phyloP scores from a whole-genome alignment of 177 flowering plant genomes.

The Vitis hybrid region DNA sequence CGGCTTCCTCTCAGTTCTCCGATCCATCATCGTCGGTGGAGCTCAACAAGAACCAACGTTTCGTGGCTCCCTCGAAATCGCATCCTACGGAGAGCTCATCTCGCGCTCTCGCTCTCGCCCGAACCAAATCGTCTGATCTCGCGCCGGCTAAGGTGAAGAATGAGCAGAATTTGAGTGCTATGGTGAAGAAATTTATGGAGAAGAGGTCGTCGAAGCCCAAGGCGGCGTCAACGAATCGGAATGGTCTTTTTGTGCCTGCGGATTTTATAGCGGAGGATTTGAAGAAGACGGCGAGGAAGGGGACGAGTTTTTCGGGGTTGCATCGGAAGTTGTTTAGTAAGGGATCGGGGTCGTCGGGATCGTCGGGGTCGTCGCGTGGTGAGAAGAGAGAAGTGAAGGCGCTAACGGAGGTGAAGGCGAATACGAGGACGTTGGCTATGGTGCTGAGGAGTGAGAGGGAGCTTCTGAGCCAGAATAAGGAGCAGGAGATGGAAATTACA shows the following conservation, averaged over 20 bases:
- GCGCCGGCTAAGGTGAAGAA: constrained; percentile 26
- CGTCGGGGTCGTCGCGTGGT: constrained; percentile 16
- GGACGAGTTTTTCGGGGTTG: constrained; percentile 42
- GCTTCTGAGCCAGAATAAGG: constrained; percentile 70
- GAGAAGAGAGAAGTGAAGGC: constrained; percentile 51
- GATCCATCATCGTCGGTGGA: constrained; percentile 49
- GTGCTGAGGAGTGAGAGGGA: constrained; percentile 96
- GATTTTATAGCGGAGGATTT: constrained; percentile 68
- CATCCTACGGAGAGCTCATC: constrained; percentile 23
- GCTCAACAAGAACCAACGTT: constrained; percentile 25
- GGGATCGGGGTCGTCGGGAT: constrained; percentile 22
- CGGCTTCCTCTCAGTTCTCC: constrained; percentile 44
- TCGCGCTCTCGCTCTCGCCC: constrained; percentile 32
- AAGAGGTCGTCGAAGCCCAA: constrained; percentile 34
- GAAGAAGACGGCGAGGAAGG: constrained; percentile 68
- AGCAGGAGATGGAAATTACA: constrained; percentile 59
- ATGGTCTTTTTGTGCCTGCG: constrained; percentile 43
- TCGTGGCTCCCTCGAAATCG: constrained; percentile 15
- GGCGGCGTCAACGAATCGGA: constrained; percentile 10
- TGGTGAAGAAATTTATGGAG: constrained; percentile 88
- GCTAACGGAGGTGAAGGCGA: constrained; percentile 73
- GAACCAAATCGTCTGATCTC: constrained; percentile 29
- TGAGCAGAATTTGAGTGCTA: constrained; percentile 45
- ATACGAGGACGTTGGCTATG: constrained; percentile 89
- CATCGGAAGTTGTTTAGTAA: constrained; percentile 75